phyloP scores from a whole-genome alignment of 2,329 filamentous ascomycete species.

The Pleoardoris graminearum region DNA sequence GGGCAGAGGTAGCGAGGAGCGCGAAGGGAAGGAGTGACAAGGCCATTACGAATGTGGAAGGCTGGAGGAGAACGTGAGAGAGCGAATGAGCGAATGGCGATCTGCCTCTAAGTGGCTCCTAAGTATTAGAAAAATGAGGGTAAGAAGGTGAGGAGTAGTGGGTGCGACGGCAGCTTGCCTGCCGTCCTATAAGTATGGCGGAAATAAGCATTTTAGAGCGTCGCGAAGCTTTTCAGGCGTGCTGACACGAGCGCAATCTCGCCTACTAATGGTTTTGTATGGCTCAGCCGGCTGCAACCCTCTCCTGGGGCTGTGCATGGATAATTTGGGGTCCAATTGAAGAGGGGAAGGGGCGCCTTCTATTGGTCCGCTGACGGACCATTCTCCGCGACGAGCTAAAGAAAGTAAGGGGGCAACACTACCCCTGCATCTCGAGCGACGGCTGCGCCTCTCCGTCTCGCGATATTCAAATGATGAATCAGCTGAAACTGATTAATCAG shows the following conservation, averaged over 20 bases:
- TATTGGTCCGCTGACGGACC: background rate
- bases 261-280: background rate
- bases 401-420: too few species aligned
- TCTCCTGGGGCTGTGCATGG: background rate
- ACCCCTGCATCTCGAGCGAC: background rate
- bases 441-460: too few species aligned
- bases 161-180: background rate
- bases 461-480: too few species aligned
- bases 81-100: background rate
- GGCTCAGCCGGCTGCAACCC: background rate
- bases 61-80: background rate
- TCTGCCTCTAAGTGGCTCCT: background rate
- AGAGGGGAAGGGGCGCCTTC: background rate
- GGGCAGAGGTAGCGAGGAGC: conserved; percentile 2
- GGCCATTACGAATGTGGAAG: conserved; percentile 5
- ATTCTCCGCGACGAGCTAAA: background rate
- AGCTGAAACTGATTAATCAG: too few species aligned
- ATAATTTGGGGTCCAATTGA: background rate
- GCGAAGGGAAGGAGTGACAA: background rate
- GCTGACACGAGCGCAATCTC: conserved; percentile 1
- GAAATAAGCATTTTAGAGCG: background rate
- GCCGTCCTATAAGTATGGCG: background rate
- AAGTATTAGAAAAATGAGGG: background rate
- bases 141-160: background rate
- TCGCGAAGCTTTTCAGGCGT: background rate